Conservation (phyloP, 208 protist species). For the Histomonas meleagridis region DNA sequence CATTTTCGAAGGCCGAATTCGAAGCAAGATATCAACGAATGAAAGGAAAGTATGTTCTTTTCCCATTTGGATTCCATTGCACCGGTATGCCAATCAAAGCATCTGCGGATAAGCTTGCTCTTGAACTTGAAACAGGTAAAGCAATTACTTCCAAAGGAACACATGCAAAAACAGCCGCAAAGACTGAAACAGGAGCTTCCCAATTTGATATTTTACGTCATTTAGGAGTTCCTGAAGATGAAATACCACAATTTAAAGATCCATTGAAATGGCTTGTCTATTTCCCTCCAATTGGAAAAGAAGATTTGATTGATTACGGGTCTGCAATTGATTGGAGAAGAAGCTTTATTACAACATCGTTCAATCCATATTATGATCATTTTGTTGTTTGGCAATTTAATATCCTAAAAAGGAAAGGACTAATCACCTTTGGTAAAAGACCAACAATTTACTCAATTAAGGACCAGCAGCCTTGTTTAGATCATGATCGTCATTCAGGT, state of each 20-base stretch:
- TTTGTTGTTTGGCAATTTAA: constrained; percentile 90
- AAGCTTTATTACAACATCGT: constrained; percentile 96
- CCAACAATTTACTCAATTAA: constrained; percentile 82
- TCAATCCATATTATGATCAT: constrained; percentile 95
- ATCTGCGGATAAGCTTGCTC: constrained; percentile 84
- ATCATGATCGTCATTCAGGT: constrained; percentile 91
- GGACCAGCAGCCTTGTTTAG: constrained; percentile 93
- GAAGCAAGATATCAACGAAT: constrained; percentile 79
- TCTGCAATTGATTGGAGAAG: constrained; percentile 88
- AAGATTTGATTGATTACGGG: constrained; percentile 80
- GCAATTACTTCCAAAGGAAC: not conserved
- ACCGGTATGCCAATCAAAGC: constrained; percentile 98
- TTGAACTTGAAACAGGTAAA: not conserved
- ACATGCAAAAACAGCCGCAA: not conserved
- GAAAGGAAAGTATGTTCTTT: constrained; percentile 84
- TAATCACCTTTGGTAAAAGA: constrained; percentile 44
- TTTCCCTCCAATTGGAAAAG: constrained; percentile 85
- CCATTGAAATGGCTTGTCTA: constrained; percentile 89
- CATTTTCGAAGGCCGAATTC: constrained; percentile 96
- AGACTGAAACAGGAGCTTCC: not conserved
- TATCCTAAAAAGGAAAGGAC: constrained; percentile 58
- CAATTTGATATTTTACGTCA: constrained; percentile 88
- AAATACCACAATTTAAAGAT: constrained; percentile 92
- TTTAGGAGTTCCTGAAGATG: constrained; percentile 77
- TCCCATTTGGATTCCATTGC: constrained; percentile 99